Percentiles rank a stretch among this genome's conserved stretches.
phyloP scores from a whole-genome alignment of 176 grass and related monocot species.

The Puccinellia tenuiflora region DNA sequence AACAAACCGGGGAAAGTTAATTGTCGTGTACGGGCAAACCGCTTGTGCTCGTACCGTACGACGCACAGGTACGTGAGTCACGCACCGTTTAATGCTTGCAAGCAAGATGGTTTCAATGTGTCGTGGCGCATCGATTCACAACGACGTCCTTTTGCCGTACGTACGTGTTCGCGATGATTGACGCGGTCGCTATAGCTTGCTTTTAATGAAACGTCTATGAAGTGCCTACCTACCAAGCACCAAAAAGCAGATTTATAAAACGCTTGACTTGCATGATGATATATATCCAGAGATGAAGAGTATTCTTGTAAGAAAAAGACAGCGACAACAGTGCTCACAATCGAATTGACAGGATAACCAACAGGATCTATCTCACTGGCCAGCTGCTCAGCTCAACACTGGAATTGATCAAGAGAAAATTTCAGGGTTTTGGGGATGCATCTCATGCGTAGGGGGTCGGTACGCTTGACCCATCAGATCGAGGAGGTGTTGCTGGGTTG shows the following conservation, averaged over 20 bases:
- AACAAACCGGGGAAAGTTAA: no score
- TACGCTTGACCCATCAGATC: constrained; percentile 24
- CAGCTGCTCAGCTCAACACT: not conserved
- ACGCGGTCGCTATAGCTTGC: no score
- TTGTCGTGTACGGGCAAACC: no score
- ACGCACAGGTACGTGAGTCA: not conserved
- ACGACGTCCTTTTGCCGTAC: not conserved
- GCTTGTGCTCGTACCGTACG: no score
- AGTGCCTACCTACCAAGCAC: not conserved
- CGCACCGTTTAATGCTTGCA: not conserved
- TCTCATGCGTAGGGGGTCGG: not conserved
- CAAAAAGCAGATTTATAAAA: not conserved
- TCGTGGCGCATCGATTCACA: not conserved
- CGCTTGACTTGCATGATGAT: no score
- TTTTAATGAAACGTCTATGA: not conserved
- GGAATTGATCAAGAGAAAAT: not conserved
- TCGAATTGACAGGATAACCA: constrained; percentile 15
- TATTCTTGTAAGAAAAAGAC: constrained; percentile 5
- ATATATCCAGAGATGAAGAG: not conserved
- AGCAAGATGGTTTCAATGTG: not conserved
- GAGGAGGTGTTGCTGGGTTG: not conserved
- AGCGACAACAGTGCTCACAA: not conserved
- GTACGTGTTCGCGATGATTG: no score
- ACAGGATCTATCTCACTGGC: not conserved
- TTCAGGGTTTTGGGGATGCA: not conserved